Percentiles rank a stretch among this genome's conserved stretches.
phyloP scores from a whole-genome alignment of 129 eudicot genomes.

The Flaveria brownii region DNA sequence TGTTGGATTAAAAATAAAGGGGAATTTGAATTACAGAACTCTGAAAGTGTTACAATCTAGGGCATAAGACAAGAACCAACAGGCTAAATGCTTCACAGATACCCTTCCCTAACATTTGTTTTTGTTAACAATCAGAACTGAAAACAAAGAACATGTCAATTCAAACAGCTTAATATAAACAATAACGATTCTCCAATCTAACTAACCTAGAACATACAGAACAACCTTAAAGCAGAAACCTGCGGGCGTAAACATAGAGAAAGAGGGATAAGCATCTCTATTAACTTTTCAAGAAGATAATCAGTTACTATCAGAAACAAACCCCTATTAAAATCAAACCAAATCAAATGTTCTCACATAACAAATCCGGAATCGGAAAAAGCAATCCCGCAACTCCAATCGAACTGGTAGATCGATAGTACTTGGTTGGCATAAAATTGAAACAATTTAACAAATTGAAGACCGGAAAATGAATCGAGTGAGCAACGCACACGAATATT shows the following conservation, averaged over 20 bases:
- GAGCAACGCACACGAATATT: background rate
- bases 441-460: background rate
- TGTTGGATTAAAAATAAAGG: background rate
- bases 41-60: conserved; percentile 14
- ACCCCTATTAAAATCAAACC: conserved; percentile 8
- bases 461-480: background rate
- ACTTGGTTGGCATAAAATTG: background rate
- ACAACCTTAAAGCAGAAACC: background rate
- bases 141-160: conserved; percentile 3
- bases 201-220: conserved; percentile 11
- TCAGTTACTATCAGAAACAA: background rate
- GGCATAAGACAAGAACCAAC: background rate
- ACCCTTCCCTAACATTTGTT: background rate
- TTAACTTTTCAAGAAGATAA: background rate
- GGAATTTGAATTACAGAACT: conserved; percentile 4
- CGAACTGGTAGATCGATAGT: conserved; percentile 11
- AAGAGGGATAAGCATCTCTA: conserved; percentile 1
- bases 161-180: conserved; percentile 11
- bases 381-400: background rate
- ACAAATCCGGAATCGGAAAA: conserved; percentile 1
- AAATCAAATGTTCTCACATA: background rate
- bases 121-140: conserved; percentile 11
- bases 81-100: background rate
- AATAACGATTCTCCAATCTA: background rate
- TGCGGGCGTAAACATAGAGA: background rate